phyloP scores from a whole-genome alignment of 148 eudicot species.

The Agrostemma githago region DNA sequence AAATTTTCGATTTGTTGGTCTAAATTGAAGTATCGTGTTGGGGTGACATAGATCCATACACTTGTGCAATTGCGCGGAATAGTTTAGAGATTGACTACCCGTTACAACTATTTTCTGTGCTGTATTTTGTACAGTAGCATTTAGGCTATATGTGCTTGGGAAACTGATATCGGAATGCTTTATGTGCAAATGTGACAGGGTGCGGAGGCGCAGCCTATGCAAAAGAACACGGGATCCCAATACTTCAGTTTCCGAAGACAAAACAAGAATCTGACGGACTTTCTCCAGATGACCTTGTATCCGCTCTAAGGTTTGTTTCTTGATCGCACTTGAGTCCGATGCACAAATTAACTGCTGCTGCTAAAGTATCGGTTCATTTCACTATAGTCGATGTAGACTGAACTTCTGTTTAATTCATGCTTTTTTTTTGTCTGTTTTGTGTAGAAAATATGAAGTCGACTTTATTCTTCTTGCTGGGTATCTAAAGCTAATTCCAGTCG shows the following conservation, averaged over 20 bases:
- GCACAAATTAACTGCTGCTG: background rate
- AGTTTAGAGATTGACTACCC: too few relatives aligned
- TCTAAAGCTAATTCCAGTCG: conserved; percentile 58
- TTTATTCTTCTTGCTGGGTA: conserved; percentile 49
- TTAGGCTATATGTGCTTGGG: too few relatives aligned
- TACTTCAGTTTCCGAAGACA: conserved; percentile 58
- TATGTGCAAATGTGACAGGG: conserved; percentile 39
- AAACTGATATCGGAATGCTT: too few relatives aligned
- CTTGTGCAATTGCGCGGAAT: too few relatives aligned
- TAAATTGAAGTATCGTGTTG: too few relatives aligned
- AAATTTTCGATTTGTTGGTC: too few relatives aligned
- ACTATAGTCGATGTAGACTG: background rate
- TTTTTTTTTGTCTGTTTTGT: background rate
- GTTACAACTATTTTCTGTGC: too few relatives aligned
- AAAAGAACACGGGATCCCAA: conserved; percentile 61
- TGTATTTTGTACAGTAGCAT: too few relatives aligned
- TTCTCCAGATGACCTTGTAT: conserved; percentile 55
- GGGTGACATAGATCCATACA: too few relatives aligned
- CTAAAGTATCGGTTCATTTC: too few relatives aligned
- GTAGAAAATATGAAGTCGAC: conserved; percentile 33
- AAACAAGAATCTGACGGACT: conserved; percentile 43
- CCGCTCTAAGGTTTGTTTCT: conserved; percentile 51
- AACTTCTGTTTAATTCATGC: background rate
- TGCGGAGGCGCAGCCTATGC: conserved; percentile 96
- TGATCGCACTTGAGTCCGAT: background rate